Base-by-base conservation (phyloP, 352 stramenopile species). In the Nothophytophthora sp. region DNA sequence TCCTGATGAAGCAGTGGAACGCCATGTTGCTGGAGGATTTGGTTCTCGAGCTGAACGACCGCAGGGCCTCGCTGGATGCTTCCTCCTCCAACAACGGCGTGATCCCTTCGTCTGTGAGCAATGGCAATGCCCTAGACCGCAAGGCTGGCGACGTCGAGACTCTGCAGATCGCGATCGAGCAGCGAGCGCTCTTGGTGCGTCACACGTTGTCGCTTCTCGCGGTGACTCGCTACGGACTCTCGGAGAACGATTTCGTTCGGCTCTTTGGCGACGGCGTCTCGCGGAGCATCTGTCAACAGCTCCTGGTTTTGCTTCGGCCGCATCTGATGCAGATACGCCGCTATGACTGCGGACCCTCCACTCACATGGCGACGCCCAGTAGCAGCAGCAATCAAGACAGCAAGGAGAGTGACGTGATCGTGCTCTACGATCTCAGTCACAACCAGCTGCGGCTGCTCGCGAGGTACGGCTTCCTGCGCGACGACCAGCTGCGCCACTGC, bases 1-100 rank as follows among this genome's bases (percentile, higher is more conserved):
- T 81, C 41, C 50, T 92, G 12, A 73, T 93, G 60, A 82, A 76
- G 43, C 78, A 76, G n/a, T 94, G 83, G 83, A 90, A 89, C 45
- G 46, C 71, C 10, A 70, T 90, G 27, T 50, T 91, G 19, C 61
- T 91, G 11, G 67, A 74, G 27, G 79, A 88, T 47, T 58, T 90
- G 32, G 55, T 69, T 11, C 60, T 70, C 12, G 54, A 76, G 15
- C 59, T 76, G 3, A 19, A 70, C 37, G 68, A 56, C 20, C 80
- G 35, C 23, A 74, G 52, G 37, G 33, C 42, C 34, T n/a, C 47
- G 19, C 10, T 49, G 10, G 48, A 70, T 16, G 23, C 13, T 34
- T 15, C 24, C 24, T 42, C 50, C 24, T 37, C 16, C 5, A 28
- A 27, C 5, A 11, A 10, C 37, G 55, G 55, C 19, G 12, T 23